A percentile compares a stretch with the other conserved stretches of the same genome.
Evolutionary conservation across 352 stramenopile species (phyloP).

Genomic region (Globisporangium cederbergense): DNA sequence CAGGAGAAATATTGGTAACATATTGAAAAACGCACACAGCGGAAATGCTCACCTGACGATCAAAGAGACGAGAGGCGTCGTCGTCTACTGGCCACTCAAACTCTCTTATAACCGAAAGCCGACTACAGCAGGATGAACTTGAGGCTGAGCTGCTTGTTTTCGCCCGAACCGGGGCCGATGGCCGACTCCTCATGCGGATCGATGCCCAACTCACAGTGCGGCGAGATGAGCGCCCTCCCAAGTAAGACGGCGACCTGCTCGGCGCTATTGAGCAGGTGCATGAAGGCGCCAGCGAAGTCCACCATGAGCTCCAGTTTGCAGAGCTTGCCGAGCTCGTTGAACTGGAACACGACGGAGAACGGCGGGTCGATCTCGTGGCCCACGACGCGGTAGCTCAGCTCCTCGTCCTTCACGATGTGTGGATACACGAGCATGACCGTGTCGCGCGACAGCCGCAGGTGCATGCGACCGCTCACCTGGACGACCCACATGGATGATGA

Average conservation of each 20-base stretch:
- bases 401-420: conserved; percentile 52
- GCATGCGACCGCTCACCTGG: conserved; percentile 30
- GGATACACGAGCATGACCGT: conserved; percentile 70
- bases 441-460: conserved; percentile 59
- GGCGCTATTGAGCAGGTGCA: conserved; percentile 33
- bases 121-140: conserved; percentile 66
- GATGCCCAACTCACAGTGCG: conserved; percentile 51
- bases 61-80: neutral
- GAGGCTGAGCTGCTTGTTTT: conserved; percentile 67
- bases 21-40: conserved; percentile 1
- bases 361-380: conserved; percentile 57
- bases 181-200: conserved; percentile 43
- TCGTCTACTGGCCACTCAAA: neutral
- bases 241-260: conserved; percentile 35
- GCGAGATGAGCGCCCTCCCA: conserved; percentile 46
- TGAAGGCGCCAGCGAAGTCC: conserved; percentile 57
- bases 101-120: conserved; percentile 1
- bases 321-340: conserved; percentile 45
- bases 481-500: conserved; percentile 27
- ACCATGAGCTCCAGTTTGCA: conserved; percentile 52
- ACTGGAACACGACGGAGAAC: conserved; percentile 50
- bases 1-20: conserved; percentile 1
- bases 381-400: conserved; percentile 44
- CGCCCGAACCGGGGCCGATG: conserved; percentile 25
- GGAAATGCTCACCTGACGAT: neutral